Conservation (phyloP, 805 yeast genomes). For the Kuraishia ogatae region DNA sequence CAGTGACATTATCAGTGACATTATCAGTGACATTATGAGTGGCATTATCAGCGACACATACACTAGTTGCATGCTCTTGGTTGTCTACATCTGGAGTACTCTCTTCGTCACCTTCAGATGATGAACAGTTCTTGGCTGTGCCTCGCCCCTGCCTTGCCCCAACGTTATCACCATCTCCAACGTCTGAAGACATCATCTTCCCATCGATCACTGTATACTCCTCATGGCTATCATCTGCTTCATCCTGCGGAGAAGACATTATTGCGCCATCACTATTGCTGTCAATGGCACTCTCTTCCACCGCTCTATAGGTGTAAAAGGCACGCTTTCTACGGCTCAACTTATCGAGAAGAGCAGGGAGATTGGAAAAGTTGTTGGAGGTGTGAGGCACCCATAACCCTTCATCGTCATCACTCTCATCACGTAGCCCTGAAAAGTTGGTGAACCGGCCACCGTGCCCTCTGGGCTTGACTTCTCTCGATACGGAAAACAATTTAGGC, state of each 20-base stretch:
- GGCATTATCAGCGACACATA: too few relatives aligned
- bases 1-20: too few relatives aligned
- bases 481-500: constrained; percentile 30
- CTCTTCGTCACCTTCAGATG: constrained; percentile 7
- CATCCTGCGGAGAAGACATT: neutral
- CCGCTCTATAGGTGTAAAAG: constrained; percentile 21
- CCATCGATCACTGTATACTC: neutral
- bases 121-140: neutral
- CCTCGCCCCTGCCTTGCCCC: neutral
- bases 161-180: neutral
- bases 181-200: neutral
- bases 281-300: constrained; percentile 1
- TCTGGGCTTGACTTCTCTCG: constrained; percentile 15
- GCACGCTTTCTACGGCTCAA: constrained; percentile 18
- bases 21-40: too few relatives aligned
- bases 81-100: constrained; percentile 1
- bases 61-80: neutral
- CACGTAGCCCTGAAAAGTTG: constrained; percentile 3
- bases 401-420: constrained; percentile 17
- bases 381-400: constrained; percentile 36
- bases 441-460: constrained; percentile 9
- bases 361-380: constrained; percentile 27
- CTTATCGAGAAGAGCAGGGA: constrained; percentile 28
- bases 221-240: constrained; percentile 1
- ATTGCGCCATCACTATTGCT: neutral